These are phyloP conservation scores for Aegilops bicornis DNA, from an alignment of 176 grass and related monocot species.

Conservation along the genomic window DNA sequence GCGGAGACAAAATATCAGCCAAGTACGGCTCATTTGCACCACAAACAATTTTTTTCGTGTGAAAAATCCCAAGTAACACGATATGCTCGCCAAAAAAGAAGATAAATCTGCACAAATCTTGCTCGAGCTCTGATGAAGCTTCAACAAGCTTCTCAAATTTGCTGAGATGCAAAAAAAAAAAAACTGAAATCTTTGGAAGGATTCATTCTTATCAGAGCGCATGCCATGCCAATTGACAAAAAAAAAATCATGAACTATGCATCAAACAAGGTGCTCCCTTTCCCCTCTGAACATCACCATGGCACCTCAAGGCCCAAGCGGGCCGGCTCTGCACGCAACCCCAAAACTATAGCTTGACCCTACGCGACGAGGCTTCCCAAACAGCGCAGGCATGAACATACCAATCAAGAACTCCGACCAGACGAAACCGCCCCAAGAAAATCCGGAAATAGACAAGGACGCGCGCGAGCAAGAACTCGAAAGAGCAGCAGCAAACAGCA, in stretches of 20 bases:
- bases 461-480: neutral
- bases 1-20: neutral
- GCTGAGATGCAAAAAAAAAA: neutral
- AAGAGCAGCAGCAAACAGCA: neutral
- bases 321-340: neutral
- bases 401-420: neutral
- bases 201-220: neutral
- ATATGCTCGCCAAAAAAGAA: neutral
- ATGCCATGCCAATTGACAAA: neutral
- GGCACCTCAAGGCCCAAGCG: neutral
- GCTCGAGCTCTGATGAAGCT: neutral
- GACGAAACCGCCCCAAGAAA: neutral
- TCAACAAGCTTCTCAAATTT: no score
- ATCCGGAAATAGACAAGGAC: neutral
- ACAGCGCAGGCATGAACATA: neutral
- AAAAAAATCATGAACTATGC: neutral
- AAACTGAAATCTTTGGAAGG: neutral
- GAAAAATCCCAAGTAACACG: neutral
- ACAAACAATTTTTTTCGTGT: neutral
- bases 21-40: neutral
- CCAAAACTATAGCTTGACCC: neutral
- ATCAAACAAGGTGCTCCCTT: neutral
- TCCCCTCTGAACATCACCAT: neutral
- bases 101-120: neutral
- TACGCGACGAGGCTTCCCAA: neutral